phyloP scores from a whole-genome alignment of 257 asterid genomes.

The Paraleonurus japonicus region DNA sequence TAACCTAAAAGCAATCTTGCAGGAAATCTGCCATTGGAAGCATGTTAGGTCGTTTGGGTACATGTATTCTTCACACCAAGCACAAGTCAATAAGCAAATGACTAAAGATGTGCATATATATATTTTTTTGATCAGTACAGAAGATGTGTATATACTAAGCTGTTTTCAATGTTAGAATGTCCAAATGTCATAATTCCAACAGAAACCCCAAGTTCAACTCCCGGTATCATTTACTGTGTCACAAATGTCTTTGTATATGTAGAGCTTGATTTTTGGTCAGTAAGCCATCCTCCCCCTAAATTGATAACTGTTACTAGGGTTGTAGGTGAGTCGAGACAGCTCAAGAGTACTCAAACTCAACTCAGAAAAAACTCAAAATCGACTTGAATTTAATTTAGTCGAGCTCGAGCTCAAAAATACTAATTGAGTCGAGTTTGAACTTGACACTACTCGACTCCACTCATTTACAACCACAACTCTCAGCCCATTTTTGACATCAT shows the following conservation, averaged over 20 bases:
- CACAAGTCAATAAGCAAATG: slow-evolving; percentile 6
- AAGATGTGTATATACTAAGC: slow-evolving; percentile 9
- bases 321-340: too few species aligned
- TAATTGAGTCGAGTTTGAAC: too few species aligned
- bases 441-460: too few species aligned
- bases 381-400: too few species aligned
- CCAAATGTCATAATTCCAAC: slow-evolving; percentile 16
- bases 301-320: background rate
- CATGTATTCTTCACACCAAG: background rate
- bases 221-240: background rate
- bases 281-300: background rate
- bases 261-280: background rate
- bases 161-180: background rate
- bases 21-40: background rate
- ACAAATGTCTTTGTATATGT: background rate
- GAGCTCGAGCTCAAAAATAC: too few species aligned
- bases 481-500: background rate
- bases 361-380: too few species aligned
- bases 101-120: slow-evolving; percentile 8
- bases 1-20: slow-evolving; percentile 15
- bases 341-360: too few species aligned
- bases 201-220: background rate
- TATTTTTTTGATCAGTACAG: too few species aligned
- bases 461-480: too few species aligned
- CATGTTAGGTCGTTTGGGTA: slow-evolving; percentile 10